phyloP scores from a whole-genome alignment of 2,329 filamentous ascomycete species.

The Aspergillus thermomutatus region DNA sequence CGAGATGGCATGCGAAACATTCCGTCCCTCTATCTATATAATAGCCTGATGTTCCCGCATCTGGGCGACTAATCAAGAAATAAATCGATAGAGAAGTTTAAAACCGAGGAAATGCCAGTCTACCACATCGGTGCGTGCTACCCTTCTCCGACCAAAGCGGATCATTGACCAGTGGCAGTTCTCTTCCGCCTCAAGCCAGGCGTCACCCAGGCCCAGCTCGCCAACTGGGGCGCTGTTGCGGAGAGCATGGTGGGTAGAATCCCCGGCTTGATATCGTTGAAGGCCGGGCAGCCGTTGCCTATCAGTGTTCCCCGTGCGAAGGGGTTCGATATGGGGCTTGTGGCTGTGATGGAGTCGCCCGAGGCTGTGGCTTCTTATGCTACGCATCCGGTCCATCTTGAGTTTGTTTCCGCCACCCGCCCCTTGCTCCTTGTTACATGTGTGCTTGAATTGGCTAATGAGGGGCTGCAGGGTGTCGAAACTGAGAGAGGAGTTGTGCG shows the following conservation, averaged over 20 bases:
- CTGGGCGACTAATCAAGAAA: not conserved
- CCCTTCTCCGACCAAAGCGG: not conserved
- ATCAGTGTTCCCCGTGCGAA: slow-evolving; percentile 42
- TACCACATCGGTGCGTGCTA: slow-evolving; percentile 37
- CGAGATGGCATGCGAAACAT: not conserved
- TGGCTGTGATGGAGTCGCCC: slow-evolving; percentile 45
- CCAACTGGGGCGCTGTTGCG: slow-evolving; percentile 27
- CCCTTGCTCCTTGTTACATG: not conserved
- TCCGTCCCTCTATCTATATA: not conserved
- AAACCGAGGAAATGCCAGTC: slow-evolving; percentile 32
- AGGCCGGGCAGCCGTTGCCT: slow-evolving; percentile 36
- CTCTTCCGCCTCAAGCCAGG: slow-evolving; percentile 43
- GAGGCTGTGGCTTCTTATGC: slow-evolving; percentile 44
- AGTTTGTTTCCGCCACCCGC: slow-evolving; percentile 32
- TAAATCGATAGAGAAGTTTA: not conserved
- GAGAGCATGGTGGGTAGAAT: slow-evolving; percentile 43
- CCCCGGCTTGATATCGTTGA: slow-evolving; percentile 38
- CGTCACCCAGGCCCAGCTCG: slow-evolving; percentile 32
- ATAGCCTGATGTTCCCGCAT: not conserved
- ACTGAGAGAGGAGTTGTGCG: slow-evolving; percentile 40
- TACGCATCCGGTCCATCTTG: slow-evolving; percentile 44
- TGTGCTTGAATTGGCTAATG: not conserved
- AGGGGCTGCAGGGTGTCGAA: slow-evolving; percentile 33
- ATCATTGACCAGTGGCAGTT: slow-evolving; percentile 24
- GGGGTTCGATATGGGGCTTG: slow-evolving; percentile 45